phyloP scores from a whole-genome alignment of 192 early-diverging fungal genomes.

The Umbelopsis ramanniana region DNA sequence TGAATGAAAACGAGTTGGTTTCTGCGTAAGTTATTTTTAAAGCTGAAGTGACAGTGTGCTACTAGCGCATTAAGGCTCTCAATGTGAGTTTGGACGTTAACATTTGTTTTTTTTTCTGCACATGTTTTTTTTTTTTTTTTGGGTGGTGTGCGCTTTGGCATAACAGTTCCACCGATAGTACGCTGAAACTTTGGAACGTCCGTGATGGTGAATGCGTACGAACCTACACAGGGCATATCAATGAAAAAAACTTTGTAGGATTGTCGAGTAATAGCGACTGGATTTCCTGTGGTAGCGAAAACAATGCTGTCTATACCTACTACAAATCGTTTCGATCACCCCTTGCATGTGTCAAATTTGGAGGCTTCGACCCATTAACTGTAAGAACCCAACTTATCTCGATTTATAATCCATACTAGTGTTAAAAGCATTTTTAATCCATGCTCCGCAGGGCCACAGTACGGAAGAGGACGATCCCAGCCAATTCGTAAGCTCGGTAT shows the following conservation, averaged over 20 bases:
- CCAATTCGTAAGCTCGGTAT: slow-evolving; percentile 90
- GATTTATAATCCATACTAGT: neutral
- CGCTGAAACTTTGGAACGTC: slow-evolving; percentile 86
- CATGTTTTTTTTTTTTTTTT: neutral
- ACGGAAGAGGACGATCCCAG: slow-evolving; percentile 60
- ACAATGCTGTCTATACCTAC: slow-evolving; percentile 88
- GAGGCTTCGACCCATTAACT: slow-evolving; percentile 68
- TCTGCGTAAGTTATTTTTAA: slow-evolving; percentile 60
- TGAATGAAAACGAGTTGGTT: slow-evolving; percentile 77
- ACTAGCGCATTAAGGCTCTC: neutral
- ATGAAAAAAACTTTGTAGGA: slow-evolving; percentile 98
- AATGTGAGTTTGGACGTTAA: neutral
- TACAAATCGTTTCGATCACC: slow-evolving; percentile 76
- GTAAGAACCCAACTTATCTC: slow-evolving; percentile 50
- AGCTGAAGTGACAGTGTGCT: neutral
- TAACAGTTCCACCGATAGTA: slow-evolving; percentile 83
- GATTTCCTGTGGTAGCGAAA: slow-evolving; percentile 94
- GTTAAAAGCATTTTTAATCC: neutral
- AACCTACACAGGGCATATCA: slow-evolving; percentile 84
- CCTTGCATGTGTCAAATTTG: slow-evolving; percentile 78
- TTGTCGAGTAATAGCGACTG: slow-evolving; percentile 82
- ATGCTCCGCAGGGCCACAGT: slow-evolving; percentile 52
- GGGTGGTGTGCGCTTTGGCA: too few relatives aligned
- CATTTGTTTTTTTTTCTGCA: too few relatives aligned
- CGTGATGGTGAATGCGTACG: slow-evolving; percentile 55